Evolutionary conservation across 2,329 filamentous ascomycete genomes (phyloP), one percentile per base, ranked within the genome.

Genomic region (Cordyceps pruinosa): DNA sequence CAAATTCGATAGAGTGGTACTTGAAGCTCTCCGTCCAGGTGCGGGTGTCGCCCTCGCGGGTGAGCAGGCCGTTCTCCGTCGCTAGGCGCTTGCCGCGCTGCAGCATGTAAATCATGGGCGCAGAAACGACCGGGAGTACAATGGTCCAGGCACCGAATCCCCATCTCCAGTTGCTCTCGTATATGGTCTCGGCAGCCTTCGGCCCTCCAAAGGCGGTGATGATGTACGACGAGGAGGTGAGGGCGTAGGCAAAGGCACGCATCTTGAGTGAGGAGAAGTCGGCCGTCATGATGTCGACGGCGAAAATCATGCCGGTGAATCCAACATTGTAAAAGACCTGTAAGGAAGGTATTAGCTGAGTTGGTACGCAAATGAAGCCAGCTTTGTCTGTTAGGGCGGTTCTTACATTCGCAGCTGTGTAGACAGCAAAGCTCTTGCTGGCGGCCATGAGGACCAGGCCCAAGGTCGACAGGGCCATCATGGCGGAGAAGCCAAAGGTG

Each of bases 311-410:
- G 28, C 66, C 67, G 37, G 63, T 64, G 52, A 60, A 63, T 10
- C 83, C 83, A 39, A 81, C 75, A 57, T 75, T 78, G 64, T 84
- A 85, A 59, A 86, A 81, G 5, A 85, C 81, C 61, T 82, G 73
- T 23, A 3, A 34, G 3, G 7, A 9, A 13, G 77, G 13, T 32
- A 6, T 52, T 13, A 52, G 25, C 47, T 19, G 2, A 21, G 7
- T 46, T n/a, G n/a, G n/a, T n/a, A n/a, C n/a, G 26, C 13, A 25
- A 13, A n/a, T 3, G 6, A 15, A 0, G 5, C 42, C 12, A 44
- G 26, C 7, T 10, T 34, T 3, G 17, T 17, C 1, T 41, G n/a
- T 46, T 15, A 25, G 13, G 30, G 5, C 12, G n/a, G 15, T 17
- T 21, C 37, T 39, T 28, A 58, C 51, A 39, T 56, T 63, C 2